Evolutionary conservation across 345 rosid genomes (phyloP).

Genomic region (Sapria himalayana): DNA sequence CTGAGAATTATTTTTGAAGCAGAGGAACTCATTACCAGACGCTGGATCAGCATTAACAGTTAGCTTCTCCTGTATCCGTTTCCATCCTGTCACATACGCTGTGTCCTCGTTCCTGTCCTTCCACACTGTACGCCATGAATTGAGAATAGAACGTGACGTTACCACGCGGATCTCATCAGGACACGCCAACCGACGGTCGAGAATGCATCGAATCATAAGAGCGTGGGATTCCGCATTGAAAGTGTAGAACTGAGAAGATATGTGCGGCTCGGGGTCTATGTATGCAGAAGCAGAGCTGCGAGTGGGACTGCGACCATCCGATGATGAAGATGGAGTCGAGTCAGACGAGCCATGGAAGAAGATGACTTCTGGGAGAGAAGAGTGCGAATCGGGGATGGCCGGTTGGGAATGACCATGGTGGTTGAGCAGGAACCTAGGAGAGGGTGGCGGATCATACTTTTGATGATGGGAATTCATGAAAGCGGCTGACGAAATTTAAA

Average conservation of each 20-base stretch:
- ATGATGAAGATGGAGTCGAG: constrained; percentile 9
- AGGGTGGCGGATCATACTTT: constrained; percentile 16
- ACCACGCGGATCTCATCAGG: constrained; percentile 87
- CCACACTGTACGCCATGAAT: constrained; percentile 95
- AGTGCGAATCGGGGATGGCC: constrained; percentile 22
- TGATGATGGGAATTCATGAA: constrained; percentile 15
- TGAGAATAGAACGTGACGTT: constrained; percentile 52
- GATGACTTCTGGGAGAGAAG: constrained; percentile 41
- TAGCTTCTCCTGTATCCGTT: constrained; percentile 94
- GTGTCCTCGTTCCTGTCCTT: constrained; percentile 96
- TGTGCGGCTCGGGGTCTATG: constrained; percentile 65
- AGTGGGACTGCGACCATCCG: constrained; percentile 10
- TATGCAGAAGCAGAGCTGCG: constrained; percentile 13
- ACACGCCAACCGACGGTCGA: constrained; percentile 59
- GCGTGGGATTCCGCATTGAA: constrained; percentile 86
- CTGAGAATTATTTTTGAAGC: constrained; percentile 75
- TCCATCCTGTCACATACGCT: constrained; percentile 95
- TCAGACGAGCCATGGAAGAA: constrained; percentile 54
- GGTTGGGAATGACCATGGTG: constrained; percentile 25
- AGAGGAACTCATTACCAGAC: constrained; percentile 64
- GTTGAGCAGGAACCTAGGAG: constrained; percentile 15
- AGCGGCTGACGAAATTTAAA: too few species aligned
- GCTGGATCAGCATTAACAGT: constrained; percentile 40
- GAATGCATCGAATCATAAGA: constrained; percentile 85
- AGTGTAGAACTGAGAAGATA: constrained; percentile 90